Evolutionary conservation across 306 rosid genomes (phyloP).

Genomic region (Acacia crassicarpa): DNA sequence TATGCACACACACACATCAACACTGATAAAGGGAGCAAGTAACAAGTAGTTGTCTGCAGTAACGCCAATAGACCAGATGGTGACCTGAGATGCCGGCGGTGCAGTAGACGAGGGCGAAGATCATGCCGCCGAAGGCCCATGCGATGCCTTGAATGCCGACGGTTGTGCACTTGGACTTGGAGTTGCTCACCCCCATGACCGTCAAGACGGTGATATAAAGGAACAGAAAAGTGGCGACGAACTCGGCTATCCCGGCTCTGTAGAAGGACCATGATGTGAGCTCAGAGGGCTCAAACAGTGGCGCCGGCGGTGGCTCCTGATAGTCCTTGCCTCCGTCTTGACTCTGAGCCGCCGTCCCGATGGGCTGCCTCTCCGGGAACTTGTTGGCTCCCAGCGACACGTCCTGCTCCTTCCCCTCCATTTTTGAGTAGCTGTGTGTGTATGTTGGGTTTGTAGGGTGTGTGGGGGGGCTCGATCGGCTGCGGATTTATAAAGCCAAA

Average conservation of each 20-base stretch:
- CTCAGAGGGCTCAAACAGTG: conserved; percentile 75
- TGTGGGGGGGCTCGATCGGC: neutral
- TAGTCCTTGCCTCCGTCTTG: conserved; percentile 75
- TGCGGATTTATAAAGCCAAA: conserved; percentile 27
- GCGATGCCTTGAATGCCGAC: conserved; percentile 65
- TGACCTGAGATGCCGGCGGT: conserved; percentile 94
- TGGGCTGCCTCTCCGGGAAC: conserved; percentile 83
- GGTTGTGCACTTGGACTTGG: conserved; percentile 46
- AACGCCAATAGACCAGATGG: too few species aligned
- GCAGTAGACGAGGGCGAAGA: conserved; percentile 90
- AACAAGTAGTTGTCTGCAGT: neutral
- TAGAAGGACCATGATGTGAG: conserved; percentile 77
- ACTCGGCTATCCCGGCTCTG: conserved; percentile 48
- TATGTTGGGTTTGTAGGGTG: neutral
- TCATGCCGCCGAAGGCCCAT: conserved; percentile 97
- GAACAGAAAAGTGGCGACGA: conserved; percentile 43
- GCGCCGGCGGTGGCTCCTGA: conserved; percentile 53
- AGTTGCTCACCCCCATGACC: conserved; percentile 51
- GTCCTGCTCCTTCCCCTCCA: conserved; percentile 91
- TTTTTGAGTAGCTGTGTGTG: conserved; percentile 1
- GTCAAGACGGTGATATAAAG: conserved; percentile 47
- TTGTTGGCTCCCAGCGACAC: conserved; percentile 86
- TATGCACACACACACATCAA: neutral
- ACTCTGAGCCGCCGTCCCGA: conserved; percentile 58
- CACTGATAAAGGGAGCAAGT: neutral